phyloP scores from a whole-genome alignment of 2,329 filamentous ascomycete species.

The Monosporascus sp. region DNA sequence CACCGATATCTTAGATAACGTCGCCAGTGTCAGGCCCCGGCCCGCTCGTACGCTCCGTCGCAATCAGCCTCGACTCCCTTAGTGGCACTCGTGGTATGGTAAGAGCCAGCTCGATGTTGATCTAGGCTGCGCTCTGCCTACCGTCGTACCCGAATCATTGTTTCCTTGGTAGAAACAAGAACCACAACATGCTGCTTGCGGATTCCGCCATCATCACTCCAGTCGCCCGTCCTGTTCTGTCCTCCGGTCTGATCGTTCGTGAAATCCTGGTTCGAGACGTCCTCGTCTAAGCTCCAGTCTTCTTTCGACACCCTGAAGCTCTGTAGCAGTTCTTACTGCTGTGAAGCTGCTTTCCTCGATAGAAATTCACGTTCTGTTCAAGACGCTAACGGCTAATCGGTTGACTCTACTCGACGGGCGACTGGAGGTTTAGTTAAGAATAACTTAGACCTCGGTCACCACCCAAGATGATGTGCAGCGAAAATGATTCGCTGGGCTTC shows the following conservation, averaged over 20 bases:
- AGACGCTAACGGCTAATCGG: constrained; percentile 39
- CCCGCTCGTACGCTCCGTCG: neutral
- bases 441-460: constrained; percentile 22
- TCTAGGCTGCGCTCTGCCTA: constrained; percentile 27
- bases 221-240: constrained; percentile 61
- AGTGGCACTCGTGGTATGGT: constrained; percentile 18
- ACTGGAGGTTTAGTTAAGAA: constrained; percentile 42
- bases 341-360: constrained; percentile 37
- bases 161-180: constrained; percentile 26
- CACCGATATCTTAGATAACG: constrained; percentile 8
- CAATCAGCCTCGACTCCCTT: constrained; percentile 3
- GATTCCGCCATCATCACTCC: constrained; percentile 42
- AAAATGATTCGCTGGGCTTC: constrained; percentile 49
- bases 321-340: constrained; percentile 32
- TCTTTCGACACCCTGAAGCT: constrained; percentile 40
- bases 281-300: constrained; percentile 39
- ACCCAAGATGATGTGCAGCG: constrained; percentile 55
- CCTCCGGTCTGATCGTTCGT: constrained; percentile 54
- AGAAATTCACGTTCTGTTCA: constrained; percentile 32
- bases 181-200: constrained; percentile 55
- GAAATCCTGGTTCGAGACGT: constrained; percentile 42
- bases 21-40: constrained; percentile 2
- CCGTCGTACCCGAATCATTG: constrained; percentile 26
- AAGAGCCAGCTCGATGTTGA: constrained; percentile 24
- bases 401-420: constrained; percentile 50